Evolutionary conservation across 169 alveolate species (phyloP).

Genomic region (Eimeria mitis): DNA sequence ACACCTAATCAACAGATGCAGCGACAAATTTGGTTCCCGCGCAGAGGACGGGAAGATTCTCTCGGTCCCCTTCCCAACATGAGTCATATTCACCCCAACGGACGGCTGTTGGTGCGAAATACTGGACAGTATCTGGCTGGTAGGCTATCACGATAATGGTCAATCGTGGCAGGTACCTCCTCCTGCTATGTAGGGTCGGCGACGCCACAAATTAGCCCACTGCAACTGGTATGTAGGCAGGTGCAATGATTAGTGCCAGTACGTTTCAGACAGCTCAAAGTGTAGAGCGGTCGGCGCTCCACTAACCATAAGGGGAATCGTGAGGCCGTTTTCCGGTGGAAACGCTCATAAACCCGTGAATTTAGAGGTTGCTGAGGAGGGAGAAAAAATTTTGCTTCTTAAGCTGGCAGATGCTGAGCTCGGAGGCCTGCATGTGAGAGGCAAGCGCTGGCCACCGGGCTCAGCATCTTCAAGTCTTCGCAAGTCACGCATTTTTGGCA

Average conservation of each 20-base stretch:
- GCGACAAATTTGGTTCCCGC: background rate
- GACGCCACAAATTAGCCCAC: background rate
- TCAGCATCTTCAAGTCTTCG: background rate
- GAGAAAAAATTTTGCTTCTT: background rate
- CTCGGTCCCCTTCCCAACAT: conserved; percentile 40
- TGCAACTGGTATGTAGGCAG: background rate
- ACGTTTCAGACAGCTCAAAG: background rate
- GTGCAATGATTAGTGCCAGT: background rate
- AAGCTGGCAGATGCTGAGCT: too few relatives aligned
- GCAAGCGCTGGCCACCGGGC: background rate
- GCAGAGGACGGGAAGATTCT: conserved; percentile 58
- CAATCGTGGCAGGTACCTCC: background rate
- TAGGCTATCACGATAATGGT: background rate
- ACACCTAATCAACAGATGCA: background rate
- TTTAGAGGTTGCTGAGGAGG: background rate
- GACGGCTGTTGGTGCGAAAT: background rate
- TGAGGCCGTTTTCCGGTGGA: background rate
- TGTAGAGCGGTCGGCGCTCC: background rate
- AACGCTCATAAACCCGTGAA: background rate
- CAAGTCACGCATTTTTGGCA: background rate
- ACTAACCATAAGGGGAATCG: background rate
- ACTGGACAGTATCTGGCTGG: background rate
- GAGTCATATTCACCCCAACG: background rate
- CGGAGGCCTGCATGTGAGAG: too few relatives aligned
- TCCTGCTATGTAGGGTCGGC: background rate